Evolutionary conservation across 2,329 filamentous ascomycete species (phyloP).

Genomic region (Diplodia mutila): DNA sequence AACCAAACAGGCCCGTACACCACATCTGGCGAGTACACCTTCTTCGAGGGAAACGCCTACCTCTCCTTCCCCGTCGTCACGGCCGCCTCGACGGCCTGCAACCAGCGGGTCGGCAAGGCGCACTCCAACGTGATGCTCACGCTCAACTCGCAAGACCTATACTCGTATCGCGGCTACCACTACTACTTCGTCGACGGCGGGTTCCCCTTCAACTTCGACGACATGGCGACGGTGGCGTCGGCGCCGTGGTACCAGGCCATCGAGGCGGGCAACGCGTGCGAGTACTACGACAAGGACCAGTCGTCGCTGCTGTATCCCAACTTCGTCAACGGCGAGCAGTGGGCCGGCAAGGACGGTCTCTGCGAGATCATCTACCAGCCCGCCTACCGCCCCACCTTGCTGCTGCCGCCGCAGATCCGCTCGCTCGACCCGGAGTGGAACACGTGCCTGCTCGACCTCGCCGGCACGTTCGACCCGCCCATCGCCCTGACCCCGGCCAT

Average conservation of each 20-base stretch:
- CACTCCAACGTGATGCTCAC: constrained; percentile 17
- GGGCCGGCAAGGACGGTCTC: background rate
- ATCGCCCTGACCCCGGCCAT: constrained; percentile 4
- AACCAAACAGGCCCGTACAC: constrained; percentile 4
- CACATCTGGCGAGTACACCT: background rate
- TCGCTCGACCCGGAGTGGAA: constrained; percentile 9
- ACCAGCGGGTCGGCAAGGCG: background rate
- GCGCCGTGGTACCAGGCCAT: constrained; percentile 14
- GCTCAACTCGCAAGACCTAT: constrained; percentile 3
- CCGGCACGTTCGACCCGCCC: constrained; percentile 8
- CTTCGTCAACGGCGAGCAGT: constrained; percentile 13
- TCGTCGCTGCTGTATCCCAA: background rate
- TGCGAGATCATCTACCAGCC: constrained; percentile 3
- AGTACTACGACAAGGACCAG: constrained; percentile 1
- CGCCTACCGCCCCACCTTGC: background rate
- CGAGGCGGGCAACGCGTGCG: background rate
- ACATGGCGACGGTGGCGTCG: constrained; percentile 4
- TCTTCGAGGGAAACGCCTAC: constrained; percentile 16
- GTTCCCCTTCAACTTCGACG: constrained; percentile 19
- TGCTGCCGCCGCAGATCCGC: constrained; percentile 12
- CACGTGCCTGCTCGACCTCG: constrained; percentile 8
- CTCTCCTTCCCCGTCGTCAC: constrained; percentile 7
- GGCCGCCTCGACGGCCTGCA: constrained; percentile 2
- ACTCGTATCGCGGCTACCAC: constrained; percentile 3
- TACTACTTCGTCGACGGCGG: constrained; percentile 5